Evolutionary conservation across 2,329 filamentous ascomycete genomes (phyloP), one percentile per base, ranked within the genome.

Genomic region (Fusarium neocosmosporiellum): DNA sequence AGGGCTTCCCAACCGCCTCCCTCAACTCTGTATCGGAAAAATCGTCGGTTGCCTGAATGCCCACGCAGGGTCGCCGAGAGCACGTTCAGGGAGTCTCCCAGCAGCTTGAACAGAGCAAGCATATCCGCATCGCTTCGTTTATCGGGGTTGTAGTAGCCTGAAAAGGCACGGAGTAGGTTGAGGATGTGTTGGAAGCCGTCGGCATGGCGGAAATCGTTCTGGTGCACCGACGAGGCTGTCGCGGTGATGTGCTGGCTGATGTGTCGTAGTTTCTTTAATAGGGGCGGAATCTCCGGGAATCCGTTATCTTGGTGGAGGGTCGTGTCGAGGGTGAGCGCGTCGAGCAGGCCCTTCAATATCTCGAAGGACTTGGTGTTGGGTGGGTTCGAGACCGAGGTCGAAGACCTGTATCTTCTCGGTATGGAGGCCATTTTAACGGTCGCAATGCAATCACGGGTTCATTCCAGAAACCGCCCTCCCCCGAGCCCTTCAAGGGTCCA

Each of bases 41-140:
- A 98, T 75, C 93, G 90, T 78, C 92, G 89, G 82, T 98, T 99
- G 22, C 95, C 96, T 54, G 92, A 88, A 81, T 98, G 95, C 53
- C 91, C 90, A 62, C 90, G 89, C 73, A 99, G 88, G 16, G 91
- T 91, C 55, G 92, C 92, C 1, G 93, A 92, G 31, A 98, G 84
- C 16, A 96, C 89, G 34, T 90, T 90, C 41, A 96, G 85, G n/a
- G 93, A 88, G 10, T 88, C 88, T 77, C 94, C 90, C 20, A 97
- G 84, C 20, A 96, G 84, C 67, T 89, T 87, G 77, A 94, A 93
- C 65, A 94, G 85, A 50, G 87, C 86, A 65, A 86, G 84, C 80
- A 91, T 93, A 68, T 94, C 91, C 53, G 89, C 84, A 41, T 89
- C 83, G 59, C 83, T 88, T 78, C 88, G 87, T 78, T 88, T 90